These are phyloP conservation scores for Globisporangium emineosum DNA, from an alignment of 352 stramenopile species.

Conservation along the genomic window DNA sequence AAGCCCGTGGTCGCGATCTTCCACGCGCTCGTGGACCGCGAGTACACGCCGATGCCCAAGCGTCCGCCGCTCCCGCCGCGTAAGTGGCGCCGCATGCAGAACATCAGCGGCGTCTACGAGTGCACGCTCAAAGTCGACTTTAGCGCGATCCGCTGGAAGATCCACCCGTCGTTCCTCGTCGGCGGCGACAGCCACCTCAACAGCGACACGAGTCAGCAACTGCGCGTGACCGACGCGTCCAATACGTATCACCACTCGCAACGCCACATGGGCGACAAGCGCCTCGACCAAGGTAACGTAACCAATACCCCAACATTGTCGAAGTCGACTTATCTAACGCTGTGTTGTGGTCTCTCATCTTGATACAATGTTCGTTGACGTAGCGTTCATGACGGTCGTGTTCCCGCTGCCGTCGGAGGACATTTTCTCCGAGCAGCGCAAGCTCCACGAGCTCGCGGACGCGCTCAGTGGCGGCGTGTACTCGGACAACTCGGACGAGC, in stretches of 20 bases:
- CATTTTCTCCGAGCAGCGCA: constrained; percentile 81
- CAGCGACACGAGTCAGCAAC: constrained; percentile 6
- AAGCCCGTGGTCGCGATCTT: constrained; percentile 79
- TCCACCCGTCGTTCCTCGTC: constrained; percentile 22
- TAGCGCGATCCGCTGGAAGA: constrained; percentile 46
- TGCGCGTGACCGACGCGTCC: constrained; percentile 14
- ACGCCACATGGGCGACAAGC: neutral
- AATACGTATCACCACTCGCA: neutral
- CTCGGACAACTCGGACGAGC: constrained; percentile 26
- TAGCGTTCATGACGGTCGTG: constrained; percentile 56
- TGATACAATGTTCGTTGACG: neutral
- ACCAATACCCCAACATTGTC: neutral
- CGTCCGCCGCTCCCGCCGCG: constrained; percentile 40
- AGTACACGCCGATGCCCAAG: constrained; percentile 47
- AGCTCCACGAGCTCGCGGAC: constrained; percentile 73
- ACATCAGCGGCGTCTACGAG: constrained; percentile 56
- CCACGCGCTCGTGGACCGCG: constrained; percentile 59
- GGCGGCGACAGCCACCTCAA: constrained; percentile 4
- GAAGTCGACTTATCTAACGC: neutral
- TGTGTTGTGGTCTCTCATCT: neutral
- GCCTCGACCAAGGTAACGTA: constrained; percentile 4
- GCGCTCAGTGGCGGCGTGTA: constrained; percentile 61
- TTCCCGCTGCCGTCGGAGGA: constrained; percentile 82
- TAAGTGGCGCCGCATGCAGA: constrained; percentile 32
- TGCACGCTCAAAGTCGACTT: constrained; percentile 58